Conservation (phyloP, 1,284 basidiomycete species). For the Cerrena zonata region DNA sequence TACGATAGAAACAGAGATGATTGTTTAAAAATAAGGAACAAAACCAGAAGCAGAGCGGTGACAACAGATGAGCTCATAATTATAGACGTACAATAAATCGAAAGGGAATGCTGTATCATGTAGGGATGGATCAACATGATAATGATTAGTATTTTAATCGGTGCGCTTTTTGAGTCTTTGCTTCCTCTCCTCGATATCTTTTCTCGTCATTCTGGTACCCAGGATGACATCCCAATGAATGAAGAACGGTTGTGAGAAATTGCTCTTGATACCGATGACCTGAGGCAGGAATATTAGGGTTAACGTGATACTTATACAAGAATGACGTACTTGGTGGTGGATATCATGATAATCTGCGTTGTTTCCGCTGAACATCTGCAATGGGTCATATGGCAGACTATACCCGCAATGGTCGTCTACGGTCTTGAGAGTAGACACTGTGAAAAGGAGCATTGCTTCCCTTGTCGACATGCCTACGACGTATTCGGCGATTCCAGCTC, state of each 20-base stretch:
- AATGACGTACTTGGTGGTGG: slow-evolving; percentile 84
- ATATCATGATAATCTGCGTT: slow-evolving; percentile 98
- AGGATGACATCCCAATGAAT: slow-evolving; percentile 80
- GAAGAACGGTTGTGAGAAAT: slow-evolving; percentile 94
- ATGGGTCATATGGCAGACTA: slow-evolving; percentile 79
- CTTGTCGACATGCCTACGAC: slow-evolving; percentile 71
- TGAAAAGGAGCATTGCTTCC: slow-evolving; percentile 83
- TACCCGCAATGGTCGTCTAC: slow-evolving; percentile 98
- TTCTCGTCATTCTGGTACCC: slow-evolving; percentile 76
- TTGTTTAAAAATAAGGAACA: no score
- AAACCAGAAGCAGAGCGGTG: not conserved
- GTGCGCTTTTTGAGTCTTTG: slow-evolving; percentile 17
- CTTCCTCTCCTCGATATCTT: slow-evolving; percentile 51
- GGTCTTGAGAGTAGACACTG: slow-evolving; percentile 84
- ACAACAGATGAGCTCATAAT: not conserved
- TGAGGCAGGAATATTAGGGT: slow-evolving; percentile 29
- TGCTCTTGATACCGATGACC: slow-evolving; percentile 89
- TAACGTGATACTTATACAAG: no score
- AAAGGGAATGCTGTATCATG: not conserved
- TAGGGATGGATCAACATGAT: not conserved
- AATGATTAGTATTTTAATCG: not conserved
- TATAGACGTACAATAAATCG: no score
- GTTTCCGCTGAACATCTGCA: slow-evolving; percentile 85
- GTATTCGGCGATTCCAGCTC: slow-evolving; percentile 74
- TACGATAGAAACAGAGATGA: no score